Evolutionary conservation across 2,329 filamentous ascomycete species (phyloP).

Genomic region (Akanthomyces muscarius): DNA sequence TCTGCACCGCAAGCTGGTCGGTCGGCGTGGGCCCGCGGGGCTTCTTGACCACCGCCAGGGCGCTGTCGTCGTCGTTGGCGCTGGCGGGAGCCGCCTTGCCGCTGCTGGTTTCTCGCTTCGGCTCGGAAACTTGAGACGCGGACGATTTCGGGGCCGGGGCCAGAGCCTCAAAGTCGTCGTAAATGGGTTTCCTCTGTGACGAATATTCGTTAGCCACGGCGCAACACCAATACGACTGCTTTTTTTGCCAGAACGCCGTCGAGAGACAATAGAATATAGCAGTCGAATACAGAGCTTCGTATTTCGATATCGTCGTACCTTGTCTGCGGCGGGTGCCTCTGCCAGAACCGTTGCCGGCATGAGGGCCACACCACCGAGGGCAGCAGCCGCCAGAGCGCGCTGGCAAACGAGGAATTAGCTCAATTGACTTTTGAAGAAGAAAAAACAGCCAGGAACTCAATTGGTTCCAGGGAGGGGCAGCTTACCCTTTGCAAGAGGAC

Average conservation of each 20-base stretch:
- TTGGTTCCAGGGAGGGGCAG: background rate
- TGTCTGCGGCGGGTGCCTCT: constrained; percentile 40
- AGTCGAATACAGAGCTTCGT: background rate
- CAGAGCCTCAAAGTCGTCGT: constrained; percentile 60
- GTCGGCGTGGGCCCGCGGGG: constrained; percentile 68
- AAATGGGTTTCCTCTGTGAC: constrained; percentile 64
- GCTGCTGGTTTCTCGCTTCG: background rate
- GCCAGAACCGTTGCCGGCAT: constrained; percentile 47
- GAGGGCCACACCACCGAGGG: constrained; percentile 46
- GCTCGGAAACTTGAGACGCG: background rate
- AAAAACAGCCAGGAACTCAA: background rate
- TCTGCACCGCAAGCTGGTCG: constrained; percentile 79
- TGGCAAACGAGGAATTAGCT: constrained; percentile 33
- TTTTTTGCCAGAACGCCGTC: background rate
- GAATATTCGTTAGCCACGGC: background rate
- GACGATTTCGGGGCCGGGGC: background rate
- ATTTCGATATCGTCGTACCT: constrained; percentile 3
- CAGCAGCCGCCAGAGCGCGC: constrained; percentile 49
- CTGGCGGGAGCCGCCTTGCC: background rate
- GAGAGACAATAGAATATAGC: constrained; percentile 6
- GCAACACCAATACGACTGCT: background rate
- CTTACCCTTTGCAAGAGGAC: constrained; percentile 17
- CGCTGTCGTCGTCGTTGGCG: constrained; percentile 19
- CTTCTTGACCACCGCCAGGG: constrained; percentile 20
- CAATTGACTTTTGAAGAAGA: constrained; percentile 7